phyloP scores from a whole-genome alignment of 805 yeast species.

The Sugiyamaella chiloensis region DNA sequence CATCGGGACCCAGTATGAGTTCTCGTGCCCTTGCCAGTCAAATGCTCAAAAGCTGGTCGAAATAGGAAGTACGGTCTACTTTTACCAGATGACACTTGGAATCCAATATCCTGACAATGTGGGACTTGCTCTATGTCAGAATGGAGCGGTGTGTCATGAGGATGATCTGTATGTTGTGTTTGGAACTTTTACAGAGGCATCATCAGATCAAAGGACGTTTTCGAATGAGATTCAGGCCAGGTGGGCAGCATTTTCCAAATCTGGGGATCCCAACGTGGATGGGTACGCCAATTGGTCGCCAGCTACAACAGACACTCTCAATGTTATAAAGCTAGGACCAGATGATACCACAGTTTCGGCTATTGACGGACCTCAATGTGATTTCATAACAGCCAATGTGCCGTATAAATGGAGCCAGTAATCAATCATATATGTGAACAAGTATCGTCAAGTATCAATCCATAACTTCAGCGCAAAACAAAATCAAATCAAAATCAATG shows the following conservation, averaged over 20 bases:
- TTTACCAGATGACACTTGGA: slow-evolving; percentile 28
- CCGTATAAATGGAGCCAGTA: slow-evolving; percentile 17
- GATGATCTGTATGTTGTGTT: slow-evolving; percentile 30
- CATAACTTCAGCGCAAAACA: too few species aligned
- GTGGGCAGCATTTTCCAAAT: slow-evolving; percentile 28
- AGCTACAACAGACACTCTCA: slow-evolving; percentile 8
- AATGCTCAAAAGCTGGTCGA: slow-evolving; percentile 11
- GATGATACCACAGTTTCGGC: neutral
- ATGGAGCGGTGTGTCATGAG: slow-evolving; percentile 29
- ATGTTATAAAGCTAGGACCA: neutral
- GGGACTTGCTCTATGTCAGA: slow-evolving; percentile 21
- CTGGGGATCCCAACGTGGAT: slow-evolving; percentile 25
- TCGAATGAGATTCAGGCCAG: slow-evolving; percentile 26
- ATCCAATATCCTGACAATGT: slow-evolving; percentile 24
- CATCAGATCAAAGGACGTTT: slow-evolving; percentile 21
- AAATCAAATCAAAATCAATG: too few species aligned
- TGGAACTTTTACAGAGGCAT: slow-evolving; percentile 26
- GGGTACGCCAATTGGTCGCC: slow-evolving; percentile 22
- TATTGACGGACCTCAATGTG: slow-evolving; percentile 8
- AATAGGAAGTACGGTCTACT: slow-evolving; percentile 17
- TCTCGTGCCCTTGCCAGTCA: slow-evolving; percentile 27
- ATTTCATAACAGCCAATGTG: slow-evolving; percentile 7
- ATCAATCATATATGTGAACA: too few species aligned
- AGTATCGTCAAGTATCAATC: too few species aligned
- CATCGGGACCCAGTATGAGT: slow-evolving; percentile 24